These are phyloP conservation scores for Stachybotrys chartarum DNA, from an alignment of 2,329 filamentous ascomycete species.

Conservation along the genomic window DNA sequence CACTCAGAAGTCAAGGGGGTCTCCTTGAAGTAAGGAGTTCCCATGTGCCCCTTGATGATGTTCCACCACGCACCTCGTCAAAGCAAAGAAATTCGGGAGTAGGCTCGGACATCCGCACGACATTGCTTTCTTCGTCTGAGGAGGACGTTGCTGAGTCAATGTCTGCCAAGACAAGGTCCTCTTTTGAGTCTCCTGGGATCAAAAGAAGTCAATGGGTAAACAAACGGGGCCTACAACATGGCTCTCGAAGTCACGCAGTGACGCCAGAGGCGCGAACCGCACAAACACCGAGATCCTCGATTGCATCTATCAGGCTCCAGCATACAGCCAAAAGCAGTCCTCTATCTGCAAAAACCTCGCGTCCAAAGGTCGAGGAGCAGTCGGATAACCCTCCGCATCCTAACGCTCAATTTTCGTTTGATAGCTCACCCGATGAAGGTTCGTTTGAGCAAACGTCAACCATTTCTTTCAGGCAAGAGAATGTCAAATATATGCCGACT, in stretches of 20 bases:
- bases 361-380: neutral
- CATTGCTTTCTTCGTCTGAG: neutral
- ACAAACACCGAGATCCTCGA: neutral
- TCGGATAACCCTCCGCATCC: neutral
- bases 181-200: neutral
- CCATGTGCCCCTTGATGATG: slow-evolving; percentile 11
- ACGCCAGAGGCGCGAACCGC: neutral
- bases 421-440: neutral
- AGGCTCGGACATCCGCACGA: neutral
- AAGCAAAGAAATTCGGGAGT: slow-evolving; percentile 5
- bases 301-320: neutral
- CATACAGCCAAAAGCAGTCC: neutral
- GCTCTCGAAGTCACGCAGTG: neutral
- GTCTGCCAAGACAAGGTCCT: neutral
- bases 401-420: too few species aligned
- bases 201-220: neutral
- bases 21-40: slow-evolving; percentile 4
- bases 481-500: neutral
- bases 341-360: neutral
- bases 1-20: neutral
- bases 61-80: slow-evolving; percentile 21
- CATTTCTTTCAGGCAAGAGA: neutral
- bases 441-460: neutral
- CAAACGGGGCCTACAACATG: neutral
- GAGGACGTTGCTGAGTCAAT: neutral